Conservation (phyloP, 805 yeast species). For the Tetrapisispora iriomotensis region DNA sequence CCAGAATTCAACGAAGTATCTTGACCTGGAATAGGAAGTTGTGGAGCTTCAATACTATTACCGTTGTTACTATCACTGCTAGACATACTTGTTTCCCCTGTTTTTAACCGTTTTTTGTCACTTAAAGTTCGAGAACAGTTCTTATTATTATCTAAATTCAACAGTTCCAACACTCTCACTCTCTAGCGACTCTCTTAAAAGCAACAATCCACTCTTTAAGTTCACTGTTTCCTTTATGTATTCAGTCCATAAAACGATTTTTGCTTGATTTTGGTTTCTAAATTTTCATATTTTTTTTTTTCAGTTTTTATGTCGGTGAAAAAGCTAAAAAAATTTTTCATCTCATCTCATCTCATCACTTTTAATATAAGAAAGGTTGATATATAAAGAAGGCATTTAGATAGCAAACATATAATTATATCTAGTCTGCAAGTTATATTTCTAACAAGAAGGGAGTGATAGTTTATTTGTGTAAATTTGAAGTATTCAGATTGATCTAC, state of each 20-base stretch:
- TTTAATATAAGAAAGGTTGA: background rate
- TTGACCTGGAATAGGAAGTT: slow-evolving; percentile 24
- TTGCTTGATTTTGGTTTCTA: background rate
- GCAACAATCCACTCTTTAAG: no score
- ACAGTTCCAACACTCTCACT: no score
- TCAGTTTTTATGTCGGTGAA: background rate
- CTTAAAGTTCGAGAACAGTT: no score
- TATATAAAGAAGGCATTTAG: no score
- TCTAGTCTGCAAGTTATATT: no score
- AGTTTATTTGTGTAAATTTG: background rate
- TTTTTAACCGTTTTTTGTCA: background rate
- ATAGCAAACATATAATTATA: no score
- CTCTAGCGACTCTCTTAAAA: no score
- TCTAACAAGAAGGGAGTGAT: no score
- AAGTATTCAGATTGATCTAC: background rate
- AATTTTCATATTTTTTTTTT: background rate
- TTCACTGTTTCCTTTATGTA: no score
- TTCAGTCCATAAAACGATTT: no score
- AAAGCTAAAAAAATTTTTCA: slow-evolving; percentile 6
- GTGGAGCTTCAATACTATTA: slow-evolving; percentile 18
- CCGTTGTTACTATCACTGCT: slow-evolving; percentile 1
- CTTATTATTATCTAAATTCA: no score
- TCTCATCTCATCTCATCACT: slow-evolving; percentile 21
- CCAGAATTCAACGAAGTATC: slow-evolving; percentile 1
- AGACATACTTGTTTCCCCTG: background rate